phyloP scores from a whole-genome alignment of 805 yeast genomes.

The Lipomyces yamadae region DNA sequence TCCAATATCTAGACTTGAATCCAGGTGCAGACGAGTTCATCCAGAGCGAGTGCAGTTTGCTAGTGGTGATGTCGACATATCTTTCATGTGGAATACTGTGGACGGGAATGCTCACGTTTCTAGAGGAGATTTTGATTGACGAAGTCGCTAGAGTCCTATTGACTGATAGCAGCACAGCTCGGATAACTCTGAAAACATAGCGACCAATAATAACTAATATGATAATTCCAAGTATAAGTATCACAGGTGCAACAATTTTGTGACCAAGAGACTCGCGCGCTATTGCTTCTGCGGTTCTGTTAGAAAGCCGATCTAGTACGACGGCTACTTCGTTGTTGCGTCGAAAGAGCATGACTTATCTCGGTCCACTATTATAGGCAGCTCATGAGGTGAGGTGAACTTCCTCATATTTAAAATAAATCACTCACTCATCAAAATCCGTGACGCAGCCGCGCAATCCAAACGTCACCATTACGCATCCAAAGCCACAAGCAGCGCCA shows the following conservation, averaged over 20 bases:
- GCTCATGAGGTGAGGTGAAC: not conserved
- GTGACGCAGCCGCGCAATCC: too few relatives aligned
- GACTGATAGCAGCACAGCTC: not conserved
- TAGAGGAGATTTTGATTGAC: conserved; percentile 1
- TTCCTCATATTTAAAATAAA: too few relatives aligned
- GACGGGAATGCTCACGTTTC: conserved; percentile 12
- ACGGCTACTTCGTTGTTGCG: not conserved
- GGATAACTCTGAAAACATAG: not conserved
- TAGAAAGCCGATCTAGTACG: not conserved
- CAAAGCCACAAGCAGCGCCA: too few relatives aligned
- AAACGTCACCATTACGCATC: too few relatives aligned
- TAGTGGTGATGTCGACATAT: conserved; percentile 11
- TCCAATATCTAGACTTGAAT: conserved; percentile 14
- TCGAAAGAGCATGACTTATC: not conserved
- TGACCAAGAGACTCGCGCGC: not conserved
- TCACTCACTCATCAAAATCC: too few relatives aligned
- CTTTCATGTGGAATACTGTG: conserved; percentile 17
- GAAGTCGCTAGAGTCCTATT: not conserved
- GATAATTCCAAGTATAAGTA: not conserved
- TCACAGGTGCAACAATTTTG: not conserved
- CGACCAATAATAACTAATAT: not conserved
- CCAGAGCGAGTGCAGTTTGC: conserved; percentile 6
- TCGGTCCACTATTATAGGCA: not conserved
- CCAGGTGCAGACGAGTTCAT: conserved; percentile 17
- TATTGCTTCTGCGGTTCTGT: not conserved